A percentile compares a stretch with the other conserved stretches of the same genome.
Conservation (phyloP, 2,329 filamentous ascomycete species). For the Endocalyx cinctus region DNA sequence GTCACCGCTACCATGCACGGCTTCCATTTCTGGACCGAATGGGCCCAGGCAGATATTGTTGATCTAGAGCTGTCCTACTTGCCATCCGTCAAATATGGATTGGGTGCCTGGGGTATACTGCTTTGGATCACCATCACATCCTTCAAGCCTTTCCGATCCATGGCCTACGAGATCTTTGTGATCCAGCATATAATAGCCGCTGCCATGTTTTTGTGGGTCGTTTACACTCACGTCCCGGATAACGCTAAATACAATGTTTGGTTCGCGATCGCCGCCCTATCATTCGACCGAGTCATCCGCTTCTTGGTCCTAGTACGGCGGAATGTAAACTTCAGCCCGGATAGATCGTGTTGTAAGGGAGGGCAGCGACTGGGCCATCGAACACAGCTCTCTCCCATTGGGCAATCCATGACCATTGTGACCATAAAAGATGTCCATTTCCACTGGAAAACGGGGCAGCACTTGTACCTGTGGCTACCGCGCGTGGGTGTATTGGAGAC, state of each 20-base stretch:
- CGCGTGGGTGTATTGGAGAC: slow-evolving; percentile 49
- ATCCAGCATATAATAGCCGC: slow-evolving; percentile 62
- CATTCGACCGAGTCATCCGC: slow-evolving; percentile 57
- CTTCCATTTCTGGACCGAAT: slow-evolving; percentile 63
- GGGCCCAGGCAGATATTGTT: slow-evolving; percentile 56
- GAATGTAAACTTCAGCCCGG: slow-evolving; percentile 42
- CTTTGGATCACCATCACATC: slow-evolving; percentile 62
- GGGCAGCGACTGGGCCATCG: slow-evolving; percentile 48
- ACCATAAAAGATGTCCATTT: slow-evolving; percentile 58
- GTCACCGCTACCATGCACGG: slow-evolving; percentile 65
- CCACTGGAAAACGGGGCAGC: slow-evolving; percentile 54
- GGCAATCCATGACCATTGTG: slow-evolving; percentile 49
- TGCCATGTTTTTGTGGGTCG: slow-evolving; percentile 56
- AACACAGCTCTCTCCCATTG: slow-evolving; percentile 43
- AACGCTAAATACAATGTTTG: slow-evolving; percentile 60
- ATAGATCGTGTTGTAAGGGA: slow-evolving; percentile 40
- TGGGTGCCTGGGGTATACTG: slow-evolving; percentile 62
- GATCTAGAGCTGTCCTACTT: slow-evolving; percentile 55
- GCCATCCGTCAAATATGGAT: slow-evolving; percentile 61
- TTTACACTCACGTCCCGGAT: slow-evolving; percentile 59
- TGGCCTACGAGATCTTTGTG: slow-evolving; percentile 66
- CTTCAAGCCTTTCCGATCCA: slow-evolving; percentile 58
- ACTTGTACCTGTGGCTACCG: slow-evolving; percentile 58
- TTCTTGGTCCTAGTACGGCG: slow-evolving; percentile 44
- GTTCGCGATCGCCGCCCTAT: slow-evolving; percentile 59